Conservation (phyloP, 176 grass and related monocot species). For the Aegilops tauschii region DNA sequence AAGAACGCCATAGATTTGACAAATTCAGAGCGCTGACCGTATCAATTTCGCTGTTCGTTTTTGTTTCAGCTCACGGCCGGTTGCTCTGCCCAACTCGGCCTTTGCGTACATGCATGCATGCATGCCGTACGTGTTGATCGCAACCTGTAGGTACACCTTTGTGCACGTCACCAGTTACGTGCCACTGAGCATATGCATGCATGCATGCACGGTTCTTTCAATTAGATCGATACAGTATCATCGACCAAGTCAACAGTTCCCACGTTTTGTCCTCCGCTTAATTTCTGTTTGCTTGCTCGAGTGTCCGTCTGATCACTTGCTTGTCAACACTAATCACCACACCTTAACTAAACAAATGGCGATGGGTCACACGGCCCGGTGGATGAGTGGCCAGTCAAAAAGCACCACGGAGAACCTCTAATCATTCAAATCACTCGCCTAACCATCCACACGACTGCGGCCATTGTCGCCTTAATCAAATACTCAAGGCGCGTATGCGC, state of each 20-base stretch:
- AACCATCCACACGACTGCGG: conserved; percentile 9
- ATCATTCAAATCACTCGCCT: conserved; percentile 42
- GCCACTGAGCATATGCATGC: background rate
- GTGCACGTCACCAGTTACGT: background rate
- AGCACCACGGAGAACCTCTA: background rate
- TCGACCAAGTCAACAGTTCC: background rate
- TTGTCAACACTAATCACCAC: background rate
- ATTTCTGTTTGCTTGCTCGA: background rate
- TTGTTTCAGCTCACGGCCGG: no score
- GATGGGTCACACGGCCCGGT: conserved; percentile 8
- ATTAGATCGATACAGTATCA: background rate
- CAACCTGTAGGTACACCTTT: no score
- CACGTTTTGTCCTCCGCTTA: background rate
- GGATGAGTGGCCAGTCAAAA: conserved; percentile 42
- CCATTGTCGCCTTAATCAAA: background rate
- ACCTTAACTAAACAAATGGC: conserved; percentile 14
- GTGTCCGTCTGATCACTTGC: conserved; percentile 1
- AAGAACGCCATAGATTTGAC: background rate
- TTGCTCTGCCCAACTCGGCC: background rate
- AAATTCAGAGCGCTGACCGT: background rate
- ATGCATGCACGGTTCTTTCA: background rate
- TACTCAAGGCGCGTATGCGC: no score
- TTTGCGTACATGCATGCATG: background rate
- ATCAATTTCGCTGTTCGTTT: no score
- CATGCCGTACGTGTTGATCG: background rate